A percentile compares a stretch with the other conserved stretches of the same genome.
Evolutionary conservation across 257 asterid species (phyloP).

Genomic region (Solanum habrochaites): DNA sequence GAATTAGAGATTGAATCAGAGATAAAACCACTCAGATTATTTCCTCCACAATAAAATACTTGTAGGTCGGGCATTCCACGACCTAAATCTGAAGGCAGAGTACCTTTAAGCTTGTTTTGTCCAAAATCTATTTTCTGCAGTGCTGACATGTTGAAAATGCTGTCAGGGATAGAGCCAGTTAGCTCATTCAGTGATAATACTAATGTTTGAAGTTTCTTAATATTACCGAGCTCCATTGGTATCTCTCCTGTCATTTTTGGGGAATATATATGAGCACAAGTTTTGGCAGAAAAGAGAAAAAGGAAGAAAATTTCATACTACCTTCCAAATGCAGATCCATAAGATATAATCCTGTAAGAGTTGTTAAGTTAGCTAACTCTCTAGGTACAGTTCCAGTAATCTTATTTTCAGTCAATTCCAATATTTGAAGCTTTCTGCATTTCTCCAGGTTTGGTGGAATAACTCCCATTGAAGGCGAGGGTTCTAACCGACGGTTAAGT

Average conservation of each 20-base stretch:
- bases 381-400: too few species aligned
- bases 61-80: background rate
- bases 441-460: too few species aligned
- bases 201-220: background rate
- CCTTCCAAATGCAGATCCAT: too few species aligned
- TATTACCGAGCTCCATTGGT: background rate
- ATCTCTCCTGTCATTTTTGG: background rate
- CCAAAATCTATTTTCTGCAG: background rate
- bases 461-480: too few species aligned
- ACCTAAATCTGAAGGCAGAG: slow-evolving; percentile 8
- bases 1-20: slow-evolving; percentile 12
- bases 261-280: background rate
- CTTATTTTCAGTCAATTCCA: too few species aligned
- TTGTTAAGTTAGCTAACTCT: too few species aligned
- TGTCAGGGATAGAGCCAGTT: background rate
- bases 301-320: too few species aligned
- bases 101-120: background rate
- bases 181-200: background rate
- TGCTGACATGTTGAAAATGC: slow-evolving; percentile 21
- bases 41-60: fast-evolving
- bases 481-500: too few species aligned
- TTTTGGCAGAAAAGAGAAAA: too few species aligned
- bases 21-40: slow-evolving; percentile 5
- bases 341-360: too few species aligned
- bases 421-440: too few species aligned